Base-by-base conservation (phyloP, 345 rosid genomes). In the Ceriops zippeliana region DNA sequence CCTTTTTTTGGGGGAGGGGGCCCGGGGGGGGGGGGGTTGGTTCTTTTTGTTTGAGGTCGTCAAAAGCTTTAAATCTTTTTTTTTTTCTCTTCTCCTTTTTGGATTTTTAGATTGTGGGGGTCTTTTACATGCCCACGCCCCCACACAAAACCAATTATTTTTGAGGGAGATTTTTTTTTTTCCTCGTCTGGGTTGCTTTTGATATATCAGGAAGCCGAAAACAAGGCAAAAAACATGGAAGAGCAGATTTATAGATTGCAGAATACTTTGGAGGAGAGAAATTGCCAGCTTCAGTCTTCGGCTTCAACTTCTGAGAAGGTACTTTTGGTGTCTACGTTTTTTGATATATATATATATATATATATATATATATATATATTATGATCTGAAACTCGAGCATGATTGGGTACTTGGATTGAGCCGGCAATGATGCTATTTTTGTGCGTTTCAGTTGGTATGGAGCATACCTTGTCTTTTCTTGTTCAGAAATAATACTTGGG, bases 271-370 rank as follows among this genome's bases (percentile, higher is more conserved):
- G 86, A 89, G 70, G 90, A 82, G 79, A 88, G 80, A 58, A 75
- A 81, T 71, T 83, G 73, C 52, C 82, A 83, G 80, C 91, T 93
- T 68, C 89, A 68, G 57, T 85, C 85, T 34, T 89, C 96, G 6
- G 75, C 89, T 73, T 79, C 88, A 73, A 67, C 84, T 66, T 78
- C 92, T 54, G 96, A 87, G 70, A 86, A 93, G 97, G 97, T 89
- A 72, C 81, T 47, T 47, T 46, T 53, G 42, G 38, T n/a, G 61
- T 37, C 66, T 57, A 52, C 6, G 7, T 52, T 60, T 58, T 53
- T 60, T 20, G 24, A 64, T 52, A 32, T 52, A 22, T 53, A 10
- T 34, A 5, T 21, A 26, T 34, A 5, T 7, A 7, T 34, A 32
- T n/a, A 64, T 52, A 32, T 52, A 22, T 53, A 10, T 34, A 5